Percentiles rank a stretch among this genome's conserved stretches.
Evolutionary conservation across 768 basidiomycete species (phyloP).

Genomic region (Pisolithus tinctorius): DNA sequence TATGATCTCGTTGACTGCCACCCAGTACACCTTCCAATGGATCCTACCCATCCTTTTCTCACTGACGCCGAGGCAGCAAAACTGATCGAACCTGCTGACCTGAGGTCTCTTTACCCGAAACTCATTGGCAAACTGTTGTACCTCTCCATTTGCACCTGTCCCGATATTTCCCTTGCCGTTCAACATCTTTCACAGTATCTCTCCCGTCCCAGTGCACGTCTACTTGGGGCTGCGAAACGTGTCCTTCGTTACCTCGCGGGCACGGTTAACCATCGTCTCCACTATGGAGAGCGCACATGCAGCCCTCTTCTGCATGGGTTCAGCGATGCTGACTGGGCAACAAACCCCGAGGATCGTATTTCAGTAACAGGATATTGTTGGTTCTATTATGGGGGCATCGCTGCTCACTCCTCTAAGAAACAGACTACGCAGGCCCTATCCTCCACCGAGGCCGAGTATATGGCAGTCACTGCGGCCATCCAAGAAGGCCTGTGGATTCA

Average conservation of each 20-base stretch:
- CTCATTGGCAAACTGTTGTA: conserved; percentile 5
- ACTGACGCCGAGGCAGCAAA: not conserved
- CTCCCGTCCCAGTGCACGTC: conserved; percentile 14
- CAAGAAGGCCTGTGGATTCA: no score
- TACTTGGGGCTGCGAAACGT: conserved; percentile 8
- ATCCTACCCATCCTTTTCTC: not conserved
- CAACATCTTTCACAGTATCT: conserved; percentile 24
- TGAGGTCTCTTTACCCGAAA: no score
- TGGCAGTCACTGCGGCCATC: no score
- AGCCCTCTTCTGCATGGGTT: conserved; percentile 4
- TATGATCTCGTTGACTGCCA: no score
- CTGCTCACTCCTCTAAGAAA: no score
- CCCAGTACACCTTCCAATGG: not conserved
- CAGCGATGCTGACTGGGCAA: conserved; percentile 22
- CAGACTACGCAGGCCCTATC: no score
- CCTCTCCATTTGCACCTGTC: conserved; percentile 25
- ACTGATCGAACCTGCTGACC: no score
- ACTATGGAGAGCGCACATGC: not conserved
- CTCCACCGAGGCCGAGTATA: no score
- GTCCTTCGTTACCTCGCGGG: conserved; percentile 21
- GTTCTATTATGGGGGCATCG: conserved; percentile 18
- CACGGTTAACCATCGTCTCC: not conserved
- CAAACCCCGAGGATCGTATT: conserved; percentile 11
- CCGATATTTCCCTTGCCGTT: conserved; percentile 30
- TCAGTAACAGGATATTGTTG: conserved; percentile 26